A percentile compares a stretch with the other conserved stretches of the same genome.
These are phyloP conservation scores for Arbutus unedo DNA, from an alignment of 148 eudicot species.

Conservation along the genomic window DNA sequence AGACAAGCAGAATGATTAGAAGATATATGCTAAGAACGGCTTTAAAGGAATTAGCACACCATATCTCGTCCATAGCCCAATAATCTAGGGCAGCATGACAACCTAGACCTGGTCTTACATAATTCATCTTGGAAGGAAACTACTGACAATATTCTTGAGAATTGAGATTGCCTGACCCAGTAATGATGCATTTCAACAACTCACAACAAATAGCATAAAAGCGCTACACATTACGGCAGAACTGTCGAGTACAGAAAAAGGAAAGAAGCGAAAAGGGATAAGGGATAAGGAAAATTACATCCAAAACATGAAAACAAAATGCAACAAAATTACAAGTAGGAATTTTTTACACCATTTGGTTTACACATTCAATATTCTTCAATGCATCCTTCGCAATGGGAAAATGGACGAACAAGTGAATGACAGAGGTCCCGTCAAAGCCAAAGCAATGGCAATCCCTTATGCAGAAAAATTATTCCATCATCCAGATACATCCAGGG, in stretches of 20 bases:
- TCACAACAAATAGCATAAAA: background rate
- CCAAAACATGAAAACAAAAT: background rate
- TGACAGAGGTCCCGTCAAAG: background rate
- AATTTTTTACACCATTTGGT: background rate
- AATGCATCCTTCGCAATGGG: background rate
- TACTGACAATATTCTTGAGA: background rate
- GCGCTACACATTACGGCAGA: background rate
- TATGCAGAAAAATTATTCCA: background rate
- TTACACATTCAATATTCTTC: background rate
- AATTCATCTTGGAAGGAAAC: background rate
- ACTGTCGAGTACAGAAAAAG: background rate
- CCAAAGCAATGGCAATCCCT: background rate
- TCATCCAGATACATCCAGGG: background rate
- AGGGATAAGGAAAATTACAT: background rate
- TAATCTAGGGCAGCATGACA: background rate
- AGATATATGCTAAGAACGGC: background rate
- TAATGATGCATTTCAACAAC: background rate
- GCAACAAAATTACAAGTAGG: background rate
- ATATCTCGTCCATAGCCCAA: background rate
- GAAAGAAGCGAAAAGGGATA: background rate
- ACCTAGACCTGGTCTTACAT: background rate
- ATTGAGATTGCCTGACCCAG: background rate
- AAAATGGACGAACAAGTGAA: slow-evolving; percentile 2
- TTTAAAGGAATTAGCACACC: background rate
- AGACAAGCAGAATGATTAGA: background rate